Conservation (phyloP, 768 basidiomycete species). For the Saitozyma sp. region DNA sequence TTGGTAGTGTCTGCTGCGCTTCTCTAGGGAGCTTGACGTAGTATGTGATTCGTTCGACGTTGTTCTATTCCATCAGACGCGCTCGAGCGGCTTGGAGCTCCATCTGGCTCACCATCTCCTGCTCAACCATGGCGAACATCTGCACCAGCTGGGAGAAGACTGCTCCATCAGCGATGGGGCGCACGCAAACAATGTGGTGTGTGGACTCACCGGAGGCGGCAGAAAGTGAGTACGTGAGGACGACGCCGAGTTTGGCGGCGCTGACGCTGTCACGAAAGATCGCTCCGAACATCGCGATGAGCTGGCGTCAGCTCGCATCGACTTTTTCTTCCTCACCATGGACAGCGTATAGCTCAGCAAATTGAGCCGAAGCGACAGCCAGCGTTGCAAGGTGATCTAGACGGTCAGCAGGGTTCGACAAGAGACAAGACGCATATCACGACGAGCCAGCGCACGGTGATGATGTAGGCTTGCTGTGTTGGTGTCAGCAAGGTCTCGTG, state of each 20-base stretch:
- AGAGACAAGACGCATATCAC: too few relatives aligned
- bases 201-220: slow-evolving; percentile 14
- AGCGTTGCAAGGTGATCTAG: slow-evolving; percentile 48
- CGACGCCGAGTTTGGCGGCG: slow-evolving; percentile 66
- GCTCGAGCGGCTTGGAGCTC: not conserved
- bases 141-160: slow-evolving; percentile 16
- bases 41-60: slow-evolving; percentile 71
- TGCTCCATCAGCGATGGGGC: slow-evolving; percentile 1
- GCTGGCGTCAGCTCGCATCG: slow-evolving; percentile 35
- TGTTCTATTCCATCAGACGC: slow-evolving; percentile 54
- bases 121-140: slow-evolving; percentile 20
- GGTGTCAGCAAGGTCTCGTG: slow-evolving; percentile 1
- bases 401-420: not conserved
- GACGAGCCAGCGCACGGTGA: slow-evolving; percentile 2
- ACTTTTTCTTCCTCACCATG: slow-evolving; percentile 45
- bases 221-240: slow-evolving; percentile 59
- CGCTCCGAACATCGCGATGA: slow-evolving; percentile 69
- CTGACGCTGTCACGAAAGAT: slow-evolving; percentile 62
- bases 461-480: slow-evolving; percentile 24
- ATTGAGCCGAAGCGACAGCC: slow-evolving; percentile 67
- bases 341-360: slow-evolving; percentile 68
- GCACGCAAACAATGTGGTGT: not conserved
- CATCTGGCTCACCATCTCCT: slow-evolving; percentile 22
- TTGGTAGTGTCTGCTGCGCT: slow-evolving; percentile 59
- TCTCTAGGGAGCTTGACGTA: slow-evolving; percentile 74